Evolutionary conservation across 2,329 filamentous ascomycete species (phyloP), one percentile per base, ranked within the genome.

Genomic region (Exophiala mesophila): DNA sequence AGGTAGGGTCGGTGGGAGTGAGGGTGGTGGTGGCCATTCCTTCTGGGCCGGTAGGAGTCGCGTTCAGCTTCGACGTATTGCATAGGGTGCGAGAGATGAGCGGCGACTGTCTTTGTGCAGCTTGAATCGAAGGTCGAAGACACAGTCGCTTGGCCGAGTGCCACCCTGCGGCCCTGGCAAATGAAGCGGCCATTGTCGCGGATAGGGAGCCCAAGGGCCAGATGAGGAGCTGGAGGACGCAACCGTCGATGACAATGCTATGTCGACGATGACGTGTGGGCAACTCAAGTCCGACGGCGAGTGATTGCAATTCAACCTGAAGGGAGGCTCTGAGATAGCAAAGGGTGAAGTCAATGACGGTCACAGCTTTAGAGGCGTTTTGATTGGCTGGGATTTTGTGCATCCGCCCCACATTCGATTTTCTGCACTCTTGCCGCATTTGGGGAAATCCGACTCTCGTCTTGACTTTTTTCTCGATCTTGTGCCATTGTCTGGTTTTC

Each of bases 61-160:
- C 76, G 57, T 67, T 69, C 57, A 73, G 72, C 51, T 74, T 66
- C 33, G 71, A 59, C 28, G 78, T 73, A 39, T 73, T 75, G 44
- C 77, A 73, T 57, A 82, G 69, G 52, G 68, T 70, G 52, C 78
- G 73, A 54, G 68, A 67, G n/a, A 54, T 26, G 29, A 54, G 24
- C 21, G 47, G 45, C 28, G 49, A 40, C 24, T 46, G 50, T 43
- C 47, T 35, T 9, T 38, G 44, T 33, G 33, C 30, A 21, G 39
- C 23, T 55, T 63, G 59, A 52, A 63, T 64, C 60, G 69, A 71
- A 61, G 73, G 70, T 63, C 71, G 68, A 52, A 74, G 66, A 61
- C 71, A 77, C 52, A 78, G 67, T 61, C 75, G 73, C 67, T 77
- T 78, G 57, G 76, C 71, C 63, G 73, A 69, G 64, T 72, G 72